A percentile compares a stretch with the other conserved stretches of the same genome.
Evolutionary conservation across 1,139 yeast genomes (phyloP).

Genomic region (Sugiyamaella pinicola): DNA sequence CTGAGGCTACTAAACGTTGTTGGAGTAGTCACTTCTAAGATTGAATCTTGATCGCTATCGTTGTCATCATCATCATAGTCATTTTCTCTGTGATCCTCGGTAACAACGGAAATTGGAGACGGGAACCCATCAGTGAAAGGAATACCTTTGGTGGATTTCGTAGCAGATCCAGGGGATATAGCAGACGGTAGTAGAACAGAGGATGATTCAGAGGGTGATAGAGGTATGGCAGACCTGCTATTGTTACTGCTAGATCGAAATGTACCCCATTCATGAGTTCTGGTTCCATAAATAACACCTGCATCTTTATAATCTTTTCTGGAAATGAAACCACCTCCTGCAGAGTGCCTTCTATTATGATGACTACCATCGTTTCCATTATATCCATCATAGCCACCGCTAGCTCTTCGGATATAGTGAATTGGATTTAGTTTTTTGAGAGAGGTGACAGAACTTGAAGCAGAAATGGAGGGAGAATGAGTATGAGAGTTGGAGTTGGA

Average conservation of each 20-base stretch:
- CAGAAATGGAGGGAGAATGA: not conserved
- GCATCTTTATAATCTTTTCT: constrained; percentile 35
- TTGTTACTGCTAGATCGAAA: constrained; percentile 1
- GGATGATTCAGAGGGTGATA: constrained; percentile 1
- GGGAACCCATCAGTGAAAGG: constrained; percentile 1
- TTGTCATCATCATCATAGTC: not conserved
- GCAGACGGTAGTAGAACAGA: too few relatives aligned
- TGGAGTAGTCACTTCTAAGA: constrained; percentile 1
- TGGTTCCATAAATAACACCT: constrained; percentile 41
- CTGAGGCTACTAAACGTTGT: not conserved
- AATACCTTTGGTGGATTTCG: not conserved
- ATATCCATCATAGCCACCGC: constrained; percentile 19
- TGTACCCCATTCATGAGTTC: constrained; percentile 42
- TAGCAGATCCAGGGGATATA: not conserved
- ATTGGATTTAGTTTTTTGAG: constrained; percentile 37
- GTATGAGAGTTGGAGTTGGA: not conserved
- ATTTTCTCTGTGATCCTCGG: constrained; percentile 10
- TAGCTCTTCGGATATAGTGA: constrained; percentile 29
- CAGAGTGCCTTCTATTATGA: constrained; percentile 18
- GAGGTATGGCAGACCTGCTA: not conserved
- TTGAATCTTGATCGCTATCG: not conserved
- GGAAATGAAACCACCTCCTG: constrained; percentile 21
- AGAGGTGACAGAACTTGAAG: constrained; percentile 25
- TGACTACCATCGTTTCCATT: constrained; percentile 6
- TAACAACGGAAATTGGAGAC: constrained; percentile 8